A percentile compares a stretch with the other conserved stretches of the same genome.
Evolutionary conservation across 2,329 filamentous ascomycete genomes (phyloP).

Genomic region (Huntiella abstrusa): DNA sequence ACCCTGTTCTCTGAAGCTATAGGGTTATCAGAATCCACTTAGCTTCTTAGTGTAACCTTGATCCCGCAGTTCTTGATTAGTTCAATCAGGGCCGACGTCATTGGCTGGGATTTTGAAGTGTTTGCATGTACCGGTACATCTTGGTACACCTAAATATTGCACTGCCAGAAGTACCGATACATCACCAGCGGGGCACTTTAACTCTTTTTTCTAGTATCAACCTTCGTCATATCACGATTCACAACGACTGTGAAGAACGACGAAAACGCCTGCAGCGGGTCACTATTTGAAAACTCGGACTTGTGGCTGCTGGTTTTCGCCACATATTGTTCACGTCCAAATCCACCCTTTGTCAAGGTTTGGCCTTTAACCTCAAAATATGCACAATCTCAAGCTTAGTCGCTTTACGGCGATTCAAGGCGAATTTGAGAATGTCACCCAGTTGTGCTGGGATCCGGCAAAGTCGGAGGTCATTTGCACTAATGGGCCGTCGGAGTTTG

Average conservation of each 20-base stretch:
- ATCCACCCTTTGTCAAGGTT: not conserved
- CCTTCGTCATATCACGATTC: slow-evolving; percentile 1
- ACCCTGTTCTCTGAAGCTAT: too few relatives aligned
- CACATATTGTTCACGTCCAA: not conserved
- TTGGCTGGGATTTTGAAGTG: slow-evolving; percentile 5
- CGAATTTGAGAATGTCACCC: slow-evolving; percentile 37
- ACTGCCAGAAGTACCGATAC: not conserved
- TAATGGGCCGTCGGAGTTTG: slow-evolving; percentile 57
- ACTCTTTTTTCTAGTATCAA: slow-evolving; percentile 1
- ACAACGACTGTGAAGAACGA: not conserved
- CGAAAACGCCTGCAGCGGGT: too few relatives aligned
- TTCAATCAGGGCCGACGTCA: not conserved
- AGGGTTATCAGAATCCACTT: too few relatives aligned
- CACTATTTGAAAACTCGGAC: not conserved
- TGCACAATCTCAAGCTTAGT: slow-evolving; percentile 79
- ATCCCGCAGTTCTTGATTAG: too few relatives aligned
- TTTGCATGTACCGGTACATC: slow-evolving; percentile 4
- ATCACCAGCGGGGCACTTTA: not conserved
- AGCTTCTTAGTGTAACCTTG: too few relatives aligned
- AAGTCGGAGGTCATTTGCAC: slow-evolving; percentile 64
- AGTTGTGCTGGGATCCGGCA: slow-evolving; percentile 69
- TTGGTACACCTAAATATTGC: not conserved
- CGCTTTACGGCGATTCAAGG: slow-evolving; percentile 48
- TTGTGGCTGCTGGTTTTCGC: not conserved
- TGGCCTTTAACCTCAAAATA: slow-evolving; percentile 19